A percentile compares a stretch with the other conserved stretches of the same genome.
Evolutionary conservation across 768 basidiomycete genomes (phyloP).

Genomic region (Saitozyma sp.): DNA sequence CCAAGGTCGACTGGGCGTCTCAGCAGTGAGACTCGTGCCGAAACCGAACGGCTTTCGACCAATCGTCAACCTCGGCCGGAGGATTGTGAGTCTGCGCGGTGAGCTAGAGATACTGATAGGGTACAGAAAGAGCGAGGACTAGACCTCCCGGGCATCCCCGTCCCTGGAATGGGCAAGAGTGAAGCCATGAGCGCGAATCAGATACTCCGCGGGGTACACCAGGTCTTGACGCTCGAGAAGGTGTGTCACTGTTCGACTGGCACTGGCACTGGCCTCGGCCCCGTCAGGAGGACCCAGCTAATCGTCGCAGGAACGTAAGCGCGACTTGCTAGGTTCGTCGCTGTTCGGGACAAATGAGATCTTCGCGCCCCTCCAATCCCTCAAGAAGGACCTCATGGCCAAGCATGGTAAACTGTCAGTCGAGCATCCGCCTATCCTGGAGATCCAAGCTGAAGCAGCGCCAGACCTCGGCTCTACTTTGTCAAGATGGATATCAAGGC

Average conservation of each 20-base stretch:
- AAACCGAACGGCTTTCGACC: constrained; percentile 94
- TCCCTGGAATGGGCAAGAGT: not conserved
- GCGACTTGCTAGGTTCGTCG: constrained; percentile 71
- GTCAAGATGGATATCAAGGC: constrained; percentile 95
- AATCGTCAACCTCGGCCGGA: constrained; percentile 73
- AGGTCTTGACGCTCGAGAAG: constrained; percentile 84
- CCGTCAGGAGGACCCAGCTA: not conserved
- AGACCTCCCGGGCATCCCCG: constrained; percentile 5
- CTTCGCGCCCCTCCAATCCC: constrained; percentile 69
- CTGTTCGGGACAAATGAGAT: constrained; percentile 82
- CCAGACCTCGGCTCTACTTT: constrained; percentile 85
- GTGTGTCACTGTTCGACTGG: constrained; percentile 53
- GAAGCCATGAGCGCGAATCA: constrained; percentile 71
- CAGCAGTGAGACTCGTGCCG: constrained; percentile 68
- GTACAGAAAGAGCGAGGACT: not conserved
- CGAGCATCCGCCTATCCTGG: not conserved
- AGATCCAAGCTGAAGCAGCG: constrained; percentile 3
- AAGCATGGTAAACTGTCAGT: constrained; percentile 61
- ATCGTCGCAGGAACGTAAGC: constrained; percentile 61
- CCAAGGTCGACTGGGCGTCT: constrained; percentile 39
- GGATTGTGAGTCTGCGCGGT: constrained; percentile 24
- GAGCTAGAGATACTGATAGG: not conserved
- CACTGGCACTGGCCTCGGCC: no score
- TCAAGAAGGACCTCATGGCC: constrained; percentile 58
- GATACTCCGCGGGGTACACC: constrained; percentile 77